Evolutionary conservation across 2,329 filamentous ascomycete species (phyloP).

Genomic region (Hymenoscyphus fructigenus): DNA sequence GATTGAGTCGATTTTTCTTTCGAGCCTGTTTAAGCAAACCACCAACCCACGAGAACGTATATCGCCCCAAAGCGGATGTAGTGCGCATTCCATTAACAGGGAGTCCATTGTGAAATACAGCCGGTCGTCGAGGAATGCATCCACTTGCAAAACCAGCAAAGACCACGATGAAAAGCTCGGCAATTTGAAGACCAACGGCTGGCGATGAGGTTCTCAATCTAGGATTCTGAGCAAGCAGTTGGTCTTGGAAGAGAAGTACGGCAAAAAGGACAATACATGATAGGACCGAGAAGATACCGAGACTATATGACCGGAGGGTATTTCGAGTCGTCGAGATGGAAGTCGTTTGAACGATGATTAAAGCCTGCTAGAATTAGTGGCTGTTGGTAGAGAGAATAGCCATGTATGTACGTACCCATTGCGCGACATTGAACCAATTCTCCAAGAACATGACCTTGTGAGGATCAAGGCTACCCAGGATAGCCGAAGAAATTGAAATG

Average conservation of each 20-base stretch:
- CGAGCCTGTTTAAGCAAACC: constrained; percentile 54
- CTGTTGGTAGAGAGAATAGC: background rate
- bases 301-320: constrained; percentile 51
- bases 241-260: constrained; percentile 47
- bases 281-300: constrained; percentile 52
- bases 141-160: constrained; percentile 49
- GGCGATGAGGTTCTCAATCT: constrained; percentile 20
- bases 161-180: constrained; percentile 48
- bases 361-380: constrained; percentile 41
- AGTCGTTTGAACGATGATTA: constrained; percentile 53
- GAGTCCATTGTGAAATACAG: constrained; percentile 58
- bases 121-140: constrained; percentile 64
- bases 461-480: constrained; percentile 48
- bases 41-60: constrained; percentile 65
- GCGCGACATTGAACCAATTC: constrained; percentile 58
- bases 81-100: constrained; percentile 65
- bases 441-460: constrained; percentile 47
- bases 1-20: constrained; percentile 59
- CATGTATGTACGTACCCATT: constrained; percentile 56
- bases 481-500: constrained; percentile 55
- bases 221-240: constrained; percentile 38
- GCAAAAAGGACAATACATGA: constrained; percentile 47
- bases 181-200: constrained; percentile 47
- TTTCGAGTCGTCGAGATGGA: constrained; percentile 49
- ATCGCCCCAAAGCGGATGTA: constrained; percentile 57